Percentiles rank a stretch among this genome's conserved stretches.
Conservation (phyloP, 345 rosid species). For the Clausena lansium region DNA sequence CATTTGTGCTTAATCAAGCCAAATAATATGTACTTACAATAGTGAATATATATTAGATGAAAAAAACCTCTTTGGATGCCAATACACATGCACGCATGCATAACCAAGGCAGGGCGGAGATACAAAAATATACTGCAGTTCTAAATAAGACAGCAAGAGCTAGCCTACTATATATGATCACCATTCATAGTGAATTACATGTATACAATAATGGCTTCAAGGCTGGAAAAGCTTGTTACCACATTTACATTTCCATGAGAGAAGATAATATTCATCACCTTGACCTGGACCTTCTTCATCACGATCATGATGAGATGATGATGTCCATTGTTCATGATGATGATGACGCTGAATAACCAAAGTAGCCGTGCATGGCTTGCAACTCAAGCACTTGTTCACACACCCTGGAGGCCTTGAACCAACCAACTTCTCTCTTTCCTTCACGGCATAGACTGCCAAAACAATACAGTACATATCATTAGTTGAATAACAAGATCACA, state of each 20-base stretch:
- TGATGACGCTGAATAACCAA: conserved; percentile 27
- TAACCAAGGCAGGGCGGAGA: background rate
- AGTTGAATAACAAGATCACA: background rate
- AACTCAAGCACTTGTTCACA: conserved; percentile 37
- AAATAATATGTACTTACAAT: background rate
- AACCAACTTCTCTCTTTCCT: conserved; percentile 23
- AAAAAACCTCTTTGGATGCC: too few species aligned
- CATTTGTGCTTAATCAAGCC: too few species aligned
- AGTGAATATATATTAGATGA: background rate
- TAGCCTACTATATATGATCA: background rate
- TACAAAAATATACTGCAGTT: background rate
- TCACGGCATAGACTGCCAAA: conserved; percentile 12
- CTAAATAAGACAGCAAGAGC: background rate
- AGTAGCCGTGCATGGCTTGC: conserved; percentile 45
- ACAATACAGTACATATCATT: background rate
- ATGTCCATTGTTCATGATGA: background rate
- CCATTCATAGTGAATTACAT: too few species aligned
- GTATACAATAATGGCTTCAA: background rate
- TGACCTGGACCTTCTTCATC: background rate
- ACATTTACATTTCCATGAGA: conserved; percentile 51
- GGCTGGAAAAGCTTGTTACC: conserved; percentile 41
- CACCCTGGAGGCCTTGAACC: conserved; percentile 49
- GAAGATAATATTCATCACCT: conserved; percentile 36
- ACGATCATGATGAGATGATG: background rate
- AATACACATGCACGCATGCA: background rate